Base-by-base conservation (phyloP, 2,329 filamentous ascomycete species). In the Colletotrichum cuscutae region DNA sequence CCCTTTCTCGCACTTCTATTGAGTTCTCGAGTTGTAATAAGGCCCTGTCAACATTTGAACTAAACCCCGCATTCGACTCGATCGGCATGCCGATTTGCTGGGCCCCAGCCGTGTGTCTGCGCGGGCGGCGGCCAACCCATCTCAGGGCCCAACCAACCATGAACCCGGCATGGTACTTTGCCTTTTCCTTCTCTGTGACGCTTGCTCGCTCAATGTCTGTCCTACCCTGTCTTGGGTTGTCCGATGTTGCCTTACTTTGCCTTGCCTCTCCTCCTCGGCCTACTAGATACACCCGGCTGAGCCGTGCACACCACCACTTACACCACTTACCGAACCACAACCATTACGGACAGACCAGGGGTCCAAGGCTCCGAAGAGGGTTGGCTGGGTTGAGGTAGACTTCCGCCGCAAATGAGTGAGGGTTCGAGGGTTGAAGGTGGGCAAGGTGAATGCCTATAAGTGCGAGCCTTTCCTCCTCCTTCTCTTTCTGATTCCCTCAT, bases 71-170 rank as follows among this genome's bases (percentile, higher is more conserved):
- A 70, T 57, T 65, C 58, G 60, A 70, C 53, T 64, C 66, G 65
- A 69, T 72, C 70, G 66, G 8, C 28, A 62, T 26, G 30, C 52
- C 70, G 65, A 63, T 58, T 53, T 72, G 59, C 69, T 72, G 69
- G 69, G 57, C 37, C 13, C 37, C 22, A 19, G 32, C 32, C 58
- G 28, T 57, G 24, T 66, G 24, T 42, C 53, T 66, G 53, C 28
- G 26, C 28, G 58, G 62, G 57, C 57, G 46, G 69, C 65, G 65
- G 65, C 65, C 57, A 67, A 24, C 26, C 56, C 68, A 60, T 61
- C 64, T 69, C 70, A 70, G 70, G 70, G 54, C 70, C 59, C 70
- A 60, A 61, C 68, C 70, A 70, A 72, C 70, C 70, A 72, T 72
- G 66, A 70, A 60, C 70, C 70, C 32, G 62, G 60, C 54, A 32